Conservation (phyloP, 257 asterid species). For the Jasminum sambac region DNA sequence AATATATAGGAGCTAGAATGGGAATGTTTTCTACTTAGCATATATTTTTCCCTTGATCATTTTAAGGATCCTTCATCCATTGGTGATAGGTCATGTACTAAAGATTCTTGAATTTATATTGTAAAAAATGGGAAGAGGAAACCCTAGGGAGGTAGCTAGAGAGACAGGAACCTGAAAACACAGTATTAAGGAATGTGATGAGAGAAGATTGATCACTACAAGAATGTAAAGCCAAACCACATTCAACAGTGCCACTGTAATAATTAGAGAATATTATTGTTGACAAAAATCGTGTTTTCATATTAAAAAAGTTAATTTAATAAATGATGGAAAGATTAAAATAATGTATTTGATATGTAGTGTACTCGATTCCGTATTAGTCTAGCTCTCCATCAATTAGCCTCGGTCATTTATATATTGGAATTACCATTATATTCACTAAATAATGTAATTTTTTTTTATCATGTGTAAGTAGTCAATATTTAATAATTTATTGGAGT, state of each 20-base stretch:
- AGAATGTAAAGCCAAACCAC: constrained; percentile 34
- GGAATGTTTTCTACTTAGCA: neutral
- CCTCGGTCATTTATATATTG: too few relatives aligned
- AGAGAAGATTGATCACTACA: constrained; percentile 23
- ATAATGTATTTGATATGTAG: neutral
- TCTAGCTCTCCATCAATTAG: too few relatives aligned
- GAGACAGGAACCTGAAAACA: neutral
- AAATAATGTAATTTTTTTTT: too few relatives aligned
- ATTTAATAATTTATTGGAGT: too few relatives aligned
- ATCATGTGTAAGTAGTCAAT: too few relatives aligned
- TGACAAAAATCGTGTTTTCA: neutral
- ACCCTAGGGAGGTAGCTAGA: neutral
- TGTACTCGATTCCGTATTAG: too few relatives aligned
- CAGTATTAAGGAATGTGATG: neutral
- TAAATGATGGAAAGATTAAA: neutral
- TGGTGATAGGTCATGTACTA: neutral
- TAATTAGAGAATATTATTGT: neutral
- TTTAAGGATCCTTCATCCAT: constrained; percentile 5
- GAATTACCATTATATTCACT: too few relatives aligned
- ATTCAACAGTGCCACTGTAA: constrained; percentile 18
- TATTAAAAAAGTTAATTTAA: neutral
- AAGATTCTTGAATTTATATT: neutral
- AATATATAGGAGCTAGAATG: neutral
- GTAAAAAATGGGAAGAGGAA: neutral
- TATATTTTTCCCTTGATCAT: neutral